Evolutionary conservation across 2,329 filamentous ascomycete species (phyloP), one percentile per base, ranked within the genome.

Genomic region (Aaosphaeria pasadenensis): DNA sequence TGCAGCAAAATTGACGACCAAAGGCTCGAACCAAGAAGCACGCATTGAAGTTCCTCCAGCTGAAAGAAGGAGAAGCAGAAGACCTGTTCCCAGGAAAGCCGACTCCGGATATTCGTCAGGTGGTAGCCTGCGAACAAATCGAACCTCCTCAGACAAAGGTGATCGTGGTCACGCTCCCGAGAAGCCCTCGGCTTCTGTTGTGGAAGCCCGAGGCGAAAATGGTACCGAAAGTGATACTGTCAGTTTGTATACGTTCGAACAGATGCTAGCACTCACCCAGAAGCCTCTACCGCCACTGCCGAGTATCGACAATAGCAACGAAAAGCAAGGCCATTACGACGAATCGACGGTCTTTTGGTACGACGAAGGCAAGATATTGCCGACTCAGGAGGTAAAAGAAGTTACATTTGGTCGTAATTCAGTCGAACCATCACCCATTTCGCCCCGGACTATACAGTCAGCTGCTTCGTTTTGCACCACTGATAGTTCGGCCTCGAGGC

Each of bases 21-120:
- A 40, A 17, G 13, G n/a, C 13, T 40, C 38, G 38, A n/a, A 7
- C 13, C 7, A n/a, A n/a, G 38, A n/a, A 3, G 13, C 7, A 17
- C 5, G 29, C 31, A 24, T 24, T 24, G 17, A 24, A 24, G 17
- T 24, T 24, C 17, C 17, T 24, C 17, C 17, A 29, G 13, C 44
- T 17, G 24, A 42, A 35, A 49, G 11, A 52, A 47, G 24, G 45
- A 45, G n/a, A 32, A 33, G 30, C 33, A 54, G 52, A 39, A 60
- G 59, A 33, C 65, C 64, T 11, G 49, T 52, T 30, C 60, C 66
- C 30, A 55, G 46, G 36, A 69, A 69, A 38, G 54, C 62, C 1
- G 70, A 73, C 46, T 73, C 70, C 7, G 70, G 70, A 1, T 73
- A 73, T 49, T 72, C 68, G 3, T 71, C 70, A 43, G 60, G 61